Evolutionary conservation across 257 asterid genomes (phyloP).

Genomic region (Capsicum chinense): DNA sequence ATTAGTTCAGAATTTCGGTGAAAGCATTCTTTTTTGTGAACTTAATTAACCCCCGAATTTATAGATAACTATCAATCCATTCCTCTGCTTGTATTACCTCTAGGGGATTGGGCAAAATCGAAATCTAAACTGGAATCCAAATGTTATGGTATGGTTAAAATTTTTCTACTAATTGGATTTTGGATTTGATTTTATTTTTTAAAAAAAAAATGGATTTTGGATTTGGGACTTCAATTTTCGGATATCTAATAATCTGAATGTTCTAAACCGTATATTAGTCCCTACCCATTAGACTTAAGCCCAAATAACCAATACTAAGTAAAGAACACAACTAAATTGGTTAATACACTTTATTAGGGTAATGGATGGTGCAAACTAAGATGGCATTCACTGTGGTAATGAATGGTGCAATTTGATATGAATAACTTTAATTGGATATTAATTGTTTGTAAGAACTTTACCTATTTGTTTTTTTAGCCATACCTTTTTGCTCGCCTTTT

Average conservation of each 20-base stretch:
- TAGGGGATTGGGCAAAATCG: background rate
- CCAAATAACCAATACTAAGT: background rate
- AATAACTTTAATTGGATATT: background rate
- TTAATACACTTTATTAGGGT: background rate
- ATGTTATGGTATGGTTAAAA: background rate
- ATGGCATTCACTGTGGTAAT: background rate
- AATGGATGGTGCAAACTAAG: background rate
- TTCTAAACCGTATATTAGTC: background rate
- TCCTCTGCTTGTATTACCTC: constrained; percentile 19
- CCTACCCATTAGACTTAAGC: background rate
- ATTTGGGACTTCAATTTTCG: background rate
- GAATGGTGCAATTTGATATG: background rate
- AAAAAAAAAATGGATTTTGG: background rate
- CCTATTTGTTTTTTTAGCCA: too few species aligned
- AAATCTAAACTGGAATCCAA: background rate
- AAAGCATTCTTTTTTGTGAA: background rate
- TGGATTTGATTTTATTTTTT: background rate
- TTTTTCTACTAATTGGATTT: background rate
- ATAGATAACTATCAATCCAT: background rate
- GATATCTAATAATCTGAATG: background rate
- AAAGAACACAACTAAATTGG: background rate
- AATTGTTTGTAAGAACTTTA: background rate
- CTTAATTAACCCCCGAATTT: background rate
- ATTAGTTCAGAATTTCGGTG: background rate
- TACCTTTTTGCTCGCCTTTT: too few species aligned